Base-by-base conservation (phyloP, 1,284 basidiomycete species). In the Cutaneotrichosporon spelunceum region DNA sequence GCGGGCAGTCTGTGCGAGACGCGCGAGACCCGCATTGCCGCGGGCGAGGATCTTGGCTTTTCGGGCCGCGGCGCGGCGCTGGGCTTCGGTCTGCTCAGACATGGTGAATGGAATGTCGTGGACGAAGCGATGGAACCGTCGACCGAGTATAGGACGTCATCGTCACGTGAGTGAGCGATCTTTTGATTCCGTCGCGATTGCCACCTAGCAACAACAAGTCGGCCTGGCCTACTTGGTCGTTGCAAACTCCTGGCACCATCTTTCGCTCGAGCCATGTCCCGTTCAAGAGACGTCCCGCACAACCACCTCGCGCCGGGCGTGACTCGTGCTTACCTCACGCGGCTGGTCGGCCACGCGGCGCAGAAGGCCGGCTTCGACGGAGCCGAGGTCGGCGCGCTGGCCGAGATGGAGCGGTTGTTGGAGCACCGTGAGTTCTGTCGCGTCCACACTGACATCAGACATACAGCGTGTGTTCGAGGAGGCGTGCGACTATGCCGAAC, bases 11-110 rank as follows among this genome's bases (percentile, higher is more conserved):
- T 77, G 74, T 23, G 78, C 78, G 14, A 80, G 70, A 56, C 75
- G 75, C 11, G 70, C 68, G 3, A 79, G 64, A 27, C 79, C 77
- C 0, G 76, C 68, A 56, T 74, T 77, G 4, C 78, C 78, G 48
- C 78, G 67, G 16, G 79, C 79, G 16, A 78, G 72, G 65, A 79
- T 79, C 64, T 79, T 80, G 19, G 79, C 79, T 45, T 75, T 75
- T 21, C 79, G 70, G 34, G 79, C 77, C 4, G 78, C 79, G 19
- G 78, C 78, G 47, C 77, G 66, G n/a, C 65, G 63, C 21, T 72
- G 71, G 16, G 75, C 75, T 19, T 76, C 75, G 11, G 71, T 67
- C 54, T 70, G 63, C 49, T 67, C 69, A 7, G 70, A 58, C 70
- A 71, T 74, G 56, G 52, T 34, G 33, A 36, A 13, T 27, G 36